A percentile compares a stretch with the other conserved stretches of the same genome.
Conservation (phyloP, 2,329 filamentous ascomycete species). For the Ilyonectria mors-panacis region DNA sequence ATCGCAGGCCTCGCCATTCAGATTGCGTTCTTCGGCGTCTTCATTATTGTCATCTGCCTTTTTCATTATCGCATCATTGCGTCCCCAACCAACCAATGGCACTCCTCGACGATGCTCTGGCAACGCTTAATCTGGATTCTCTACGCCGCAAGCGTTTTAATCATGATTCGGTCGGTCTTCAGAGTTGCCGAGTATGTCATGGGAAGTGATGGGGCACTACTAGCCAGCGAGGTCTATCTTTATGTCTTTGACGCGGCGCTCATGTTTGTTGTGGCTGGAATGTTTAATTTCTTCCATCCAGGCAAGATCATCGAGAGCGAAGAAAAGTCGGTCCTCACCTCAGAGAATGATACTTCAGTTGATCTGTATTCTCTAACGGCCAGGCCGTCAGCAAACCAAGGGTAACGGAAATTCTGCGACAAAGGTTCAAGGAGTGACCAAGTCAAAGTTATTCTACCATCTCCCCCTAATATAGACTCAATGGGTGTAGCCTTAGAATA, state of each 20-base stretch:
- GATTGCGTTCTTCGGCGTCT: slow-evolving; percentile 66
- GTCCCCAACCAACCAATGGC: slow-evolving; percentile 8
- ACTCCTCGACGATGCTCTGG: slow-evolving; percentile 42
- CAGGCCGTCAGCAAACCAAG: neutral
- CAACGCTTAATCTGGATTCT: slow-evolving; percentile 42
- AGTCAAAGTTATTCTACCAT: neutral
- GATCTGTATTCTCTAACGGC: neutral
- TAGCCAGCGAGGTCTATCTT: slow-evolving; percentile 49
- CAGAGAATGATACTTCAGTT: neutral
- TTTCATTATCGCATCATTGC: slow-evolving; percentile 55
- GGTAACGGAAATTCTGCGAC: neutral
- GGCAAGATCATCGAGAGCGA: slow-evolving; percentile 7
- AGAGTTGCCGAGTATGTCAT: slow-evolving; percentile 57
- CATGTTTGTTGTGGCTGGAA: slow-evolving; percentile 45
- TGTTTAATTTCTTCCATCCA: slow-evolving; percentile 24
- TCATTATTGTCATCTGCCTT: slow-evolving; percentile 59
- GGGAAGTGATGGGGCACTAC: slow-evolving; percentile 48
- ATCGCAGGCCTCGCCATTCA: slow-evolving; percentile 67
- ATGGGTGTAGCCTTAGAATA: neutral
- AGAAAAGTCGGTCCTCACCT: neutral
- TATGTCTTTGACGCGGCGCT: slow-evolving; percentile 53
- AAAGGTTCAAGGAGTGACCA: neutral
- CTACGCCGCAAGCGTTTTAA: slow-evolving; percentile 46
- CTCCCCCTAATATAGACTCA: neutral
- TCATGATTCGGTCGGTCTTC: slow-evolving; percentile 57